Base-by-base conservation (phyloP, 1,284 basidiomycete genomes). In the Sanguinoderma infundibulare region DNA sequence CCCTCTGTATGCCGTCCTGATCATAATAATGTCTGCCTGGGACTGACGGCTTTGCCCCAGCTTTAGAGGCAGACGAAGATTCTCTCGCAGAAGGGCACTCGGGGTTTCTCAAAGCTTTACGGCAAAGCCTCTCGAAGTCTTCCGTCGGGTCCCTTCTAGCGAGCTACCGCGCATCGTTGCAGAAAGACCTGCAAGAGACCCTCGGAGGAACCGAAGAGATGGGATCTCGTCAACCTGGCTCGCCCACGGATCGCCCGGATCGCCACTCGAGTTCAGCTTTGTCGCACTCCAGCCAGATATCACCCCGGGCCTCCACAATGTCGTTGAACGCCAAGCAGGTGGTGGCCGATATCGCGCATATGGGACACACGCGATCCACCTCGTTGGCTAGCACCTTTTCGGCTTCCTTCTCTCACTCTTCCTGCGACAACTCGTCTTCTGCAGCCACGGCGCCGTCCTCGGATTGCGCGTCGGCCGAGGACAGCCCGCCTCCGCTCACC, bases 91-190 rank as follows among this genome's bases (percentile, higher is more conserved):
- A 34, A 34, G 34, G 12, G 34, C 7, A 34, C 1, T 34, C 34
- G 8, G 34, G 34, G 12, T 34, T 34, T 34, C 34, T 34, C 8
- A 34, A 34, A 34, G 34, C 34, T 34, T 4, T 34, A 34, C 34
- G 34, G 34, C 34, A 34, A 34, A 34, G 34, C 34, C 34, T 34
- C 12, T 52, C 61, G 8, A 61, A 55, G 39, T 55, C 66, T 15
- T 50, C 63, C 30, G 39, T 67, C 30, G 61, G 59, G 3, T 53
- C 61, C 32, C 57, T 65, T 6, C 60, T 67, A 36, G 44, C 47
- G 3, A 38, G 55, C 7, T 64, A 59, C 38, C 63, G 51, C 24
- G 53, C 53, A 22, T 55, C 49, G 7, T 26, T 52, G 7, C 53
- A 49, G 28, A 49, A 35, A 26, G 60, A 53, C 10, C 8, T 62